Conservation (phyloP, 139 green algal genomes). For the Deuterostichococcus epilithicus region DNA sequence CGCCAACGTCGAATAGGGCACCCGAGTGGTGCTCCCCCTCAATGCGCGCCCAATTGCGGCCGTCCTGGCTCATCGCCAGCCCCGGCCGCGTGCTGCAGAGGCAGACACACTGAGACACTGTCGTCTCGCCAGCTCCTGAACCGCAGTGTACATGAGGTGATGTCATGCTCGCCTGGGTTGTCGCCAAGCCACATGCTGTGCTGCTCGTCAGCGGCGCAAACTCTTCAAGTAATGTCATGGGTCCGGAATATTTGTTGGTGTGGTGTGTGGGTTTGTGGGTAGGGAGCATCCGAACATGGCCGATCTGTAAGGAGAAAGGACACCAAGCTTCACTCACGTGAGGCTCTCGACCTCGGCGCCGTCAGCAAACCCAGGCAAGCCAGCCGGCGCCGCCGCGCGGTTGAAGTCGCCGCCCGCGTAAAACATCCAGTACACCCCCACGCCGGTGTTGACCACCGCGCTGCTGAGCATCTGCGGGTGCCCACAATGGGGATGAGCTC, state of each 20-base stretch:
- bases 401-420: slow-evolving; percentile 80
- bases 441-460: slow-evolving; percentile 42
- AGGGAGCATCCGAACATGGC: too few species aligned
- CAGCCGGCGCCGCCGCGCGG: slow-evolving; percentile 31
- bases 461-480: slow-evolving; percentile 50
- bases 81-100: slow-evolving; percentile 66
- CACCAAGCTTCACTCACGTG: not conserved
- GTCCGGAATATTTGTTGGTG: too few species aligned
- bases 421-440: slow-evolving; percentile 97
- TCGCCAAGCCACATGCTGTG: too few species aligned
- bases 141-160: too few species aligned
- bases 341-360: slow-evolving; percentile 10
- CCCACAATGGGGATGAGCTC: too few species aligned
- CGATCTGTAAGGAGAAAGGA: too few species aligned
- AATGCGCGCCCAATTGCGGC: slow-evolving; percentile 91
- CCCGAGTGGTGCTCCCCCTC: slow-evolving; percentile 91
- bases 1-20: slow-evolving; percentile 80
- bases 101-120: too few species aligned
- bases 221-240: too few species aligned
- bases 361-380: slow-evolving; percentile 19
- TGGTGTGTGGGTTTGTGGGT: too few species aligned
- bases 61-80: slow-evolving; percentile 89
- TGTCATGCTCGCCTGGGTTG: too few species aligned
- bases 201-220: too few species aligned
- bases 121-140: too few species aligned